These are phyloP conservation scores for Curvularia eragrostidis DNA, from an alignment of 2,329 filamentous ascomycete genomes.

Conservation along the genomic window DNA sequence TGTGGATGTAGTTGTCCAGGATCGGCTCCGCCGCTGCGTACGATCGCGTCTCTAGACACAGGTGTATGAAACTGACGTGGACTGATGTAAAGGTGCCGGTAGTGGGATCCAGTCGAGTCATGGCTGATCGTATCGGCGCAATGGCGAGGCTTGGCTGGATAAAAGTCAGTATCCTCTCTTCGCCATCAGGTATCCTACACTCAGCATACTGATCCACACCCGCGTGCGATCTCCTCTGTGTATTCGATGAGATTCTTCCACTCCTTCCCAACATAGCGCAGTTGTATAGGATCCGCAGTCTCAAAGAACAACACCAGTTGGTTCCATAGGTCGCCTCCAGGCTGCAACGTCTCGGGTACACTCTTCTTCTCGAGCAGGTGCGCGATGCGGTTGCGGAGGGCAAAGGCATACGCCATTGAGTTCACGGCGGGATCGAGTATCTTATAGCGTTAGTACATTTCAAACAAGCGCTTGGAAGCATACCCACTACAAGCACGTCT, in stretches of 20 bases:
- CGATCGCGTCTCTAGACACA: constrained; percentile 62
- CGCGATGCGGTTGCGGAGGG: constrained; percentile 59
- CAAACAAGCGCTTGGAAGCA: not conserved
- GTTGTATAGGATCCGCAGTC: constrained; percentile 61
- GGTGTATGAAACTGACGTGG: constrained; percentile 64
- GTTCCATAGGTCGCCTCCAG: constrained; percentile 58
- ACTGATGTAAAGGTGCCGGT: constrained; percentile 70
- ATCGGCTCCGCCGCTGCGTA: constrained; percentile 65
- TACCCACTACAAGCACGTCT: constrained; percentile 49
- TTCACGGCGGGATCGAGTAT: constrained; percentile 64
- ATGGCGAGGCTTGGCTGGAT: constrained; percentile 47
- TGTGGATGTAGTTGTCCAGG: constrained; percentile 70
- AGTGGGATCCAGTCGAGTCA: constrained; percentile 71
- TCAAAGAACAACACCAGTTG: constrained; percentile 57
- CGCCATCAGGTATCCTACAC: not conserved
- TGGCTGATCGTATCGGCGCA: constrained; percentile 56
- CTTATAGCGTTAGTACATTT: constrained; percentile 39
- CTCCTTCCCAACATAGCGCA: constrained; percentile 60
- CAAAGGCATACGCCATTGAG: constrained; percentile 65
- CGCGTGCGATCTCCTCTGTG: constrained; percentile 43
- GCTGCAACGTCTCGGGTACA: constrained; percentile 51
- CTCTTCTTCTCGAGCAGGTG: constrained; percentile 45
- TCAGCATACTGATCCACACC: constrained; percentile 41
- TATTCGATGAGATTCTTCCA: constrained; percentile 56
- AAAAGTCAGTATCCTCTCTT: constrained; percentile 5